Conservation (phyloP, 2,329 filamentous ascomycete genomes). For the Trichothecium roseum region DNA sequence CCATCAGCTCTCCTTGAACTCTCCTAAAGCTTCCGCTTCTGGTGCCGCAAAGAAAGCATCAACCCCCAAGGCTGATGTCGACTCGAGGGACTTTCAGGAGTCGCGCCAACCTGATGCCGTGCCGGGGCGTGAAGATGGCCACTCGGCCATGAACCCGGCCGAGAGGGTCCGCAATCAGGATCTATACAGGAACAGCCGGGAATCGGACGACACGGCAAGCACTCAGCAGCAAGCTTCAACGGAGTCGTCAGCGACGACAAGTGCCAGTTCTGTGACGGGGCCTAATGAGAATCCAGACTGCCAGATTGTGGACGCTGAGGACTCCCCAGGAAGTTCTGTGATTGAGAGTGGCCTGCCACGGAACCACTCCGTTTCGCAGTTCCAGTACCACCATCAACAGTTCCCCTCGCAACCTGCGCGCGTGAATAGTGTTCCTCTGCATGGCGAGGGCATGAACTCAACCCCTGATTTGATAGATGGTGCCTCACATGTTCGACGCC, state of each 20-base stretch:
- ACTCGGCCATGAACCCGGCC: constrained; percentile 17
- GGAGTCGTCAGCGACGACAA: constrained; percentile 44
- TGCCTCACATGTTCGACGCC: constrained; percentile 43
- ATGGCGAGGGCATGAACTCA: constrained; percentile 33
- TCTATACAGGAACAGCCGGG: constrained; percentile 37
- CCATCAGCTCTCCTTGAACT: constrained; percentile 10
- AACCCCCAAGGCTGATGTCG: constrained; percentile 4
- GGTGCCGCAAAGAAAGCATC: constrained; percentile 11
- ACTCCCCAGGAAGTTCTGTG: constrained; percentile 40
- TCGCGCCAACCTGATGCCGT: neutral
- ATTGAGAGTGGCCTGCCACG: constrained; percentile 31
- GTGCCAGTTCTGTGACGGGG: constrained; percentile 44
- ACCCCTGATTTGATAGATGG: constrained; percentile 42
- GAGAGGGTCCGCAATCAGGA: constrained; percentile 22
- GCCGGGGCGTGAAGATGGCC: neutral
- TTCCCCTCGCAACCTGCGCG: constrained; percentile 26
- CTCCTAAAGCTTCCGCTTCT: constrained; percentile 27
- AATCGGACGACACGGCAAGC: constrained; percentile 40
- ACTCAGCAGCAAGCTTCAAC: constrained; percentile 36
- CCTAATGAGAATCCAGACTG: constrained; percentile 35
- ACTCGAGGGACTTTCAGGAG: neutral
- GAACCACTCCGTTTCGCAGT: constrained; percentile 39
- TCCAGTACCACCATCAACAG: constrained; percentile 54
- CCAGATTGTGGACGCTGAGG: constrained; percentile 23
- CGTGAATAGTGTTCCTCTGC: constrained; percentile 31